Percentiles rank a stretch among this genome's conserved stretches.
phyloP scores from a whole-genome alignment of 805 yeast genomes.

The Grigorovia transvaalensis region DNA sequence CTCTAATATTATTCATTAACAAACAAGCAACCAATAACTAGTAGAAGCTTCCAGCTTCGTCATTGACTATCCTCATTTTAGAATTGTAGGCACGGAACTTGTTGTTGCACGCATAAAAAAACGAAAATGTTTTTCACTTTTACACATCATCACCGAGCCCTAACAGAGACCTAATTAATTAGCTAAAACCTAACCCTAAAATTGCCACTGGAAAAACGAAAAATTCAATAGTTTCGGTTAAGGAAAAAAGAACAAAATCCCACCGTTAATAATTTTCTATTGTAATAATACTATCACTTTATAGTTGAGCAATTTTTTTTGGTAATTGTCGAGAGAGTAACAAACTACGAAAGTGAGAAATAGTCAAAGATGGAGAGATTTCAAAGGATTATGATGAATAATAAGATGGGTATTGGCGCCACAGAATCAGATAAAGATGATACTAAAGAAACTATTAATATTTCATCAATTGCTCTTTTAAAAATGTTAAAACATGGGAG shows the following conservation, averaged over 20 bases:
- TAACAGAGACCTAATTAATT: not conserved
- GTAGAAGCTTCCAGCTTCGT: too few relatives aligned
- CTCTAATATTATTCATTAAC: too few relatives aligned
- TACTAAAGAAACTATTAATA: slow-evolving; percentile 92
- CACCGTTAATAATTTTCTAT: not conserved
- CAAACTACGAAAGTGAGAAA: not conserved
- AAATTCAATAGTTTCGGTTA: not conserved
- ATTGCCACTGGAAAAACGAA: not conserved
- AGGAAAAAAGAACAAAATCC: not conserved
- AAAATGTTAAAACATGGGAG: slow-evolving; percentile 98
- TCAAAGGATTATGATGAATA: slow-evolving; percentile 32
- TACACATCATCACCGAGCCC: not conserved
- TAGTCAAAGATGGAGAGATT: slow-evolving; percentile 30
- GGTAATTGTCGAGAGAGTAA: too few relatives aligned
- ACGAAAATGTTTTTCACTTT: too few relatives aligned
- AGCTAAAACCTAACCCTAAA: not conserved
- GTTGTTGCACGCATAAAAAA: too few relatives aligned
- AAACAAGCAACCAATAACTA: too few relatives aligned
- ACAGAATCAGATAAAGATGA: slow-evolving; percentile 80
- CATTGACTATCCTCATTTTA: too few relatives aligned
- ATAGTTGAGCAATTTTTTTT: too few relatives aligned
- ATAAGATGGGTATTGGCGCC: slow-evolving; percentile 23
- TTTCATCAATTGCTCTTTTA: slow-evolving; percentile 86
- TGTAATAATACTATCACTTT: too few relatives aligned
- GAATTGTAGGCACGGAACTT: too few relatives aligned